Evolutionary conservation across 2,329 filamentous ascomycete species (phyloP).

Genomic region (Aspergillus fischeri): DNA sequence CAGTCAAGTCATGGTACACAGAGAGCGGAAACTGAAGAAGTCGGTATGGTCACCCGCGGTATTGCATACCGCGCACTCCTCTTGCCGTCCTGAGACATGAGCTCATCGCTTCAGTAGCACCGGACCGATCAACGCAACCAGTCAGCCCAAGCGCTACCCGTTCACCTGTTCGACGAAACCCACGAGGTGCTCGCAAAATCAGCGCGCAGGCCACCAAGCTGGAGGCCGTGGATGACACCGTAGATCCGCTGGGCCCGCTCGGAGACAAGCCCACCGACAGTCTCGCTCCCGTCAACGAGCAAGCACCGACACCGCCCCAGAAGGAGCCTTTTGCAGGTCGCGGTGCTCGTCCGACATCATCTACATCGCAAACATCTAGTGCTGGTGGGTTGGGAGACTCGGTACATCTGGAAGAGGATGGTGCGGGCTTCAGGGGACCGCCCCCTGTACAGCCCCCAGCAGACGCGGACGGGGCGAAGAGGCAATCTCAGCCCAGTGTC

Average conservation of each 20-base stretch:
- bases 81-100: constrained; percentile 8
- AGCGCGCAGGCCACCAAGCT: constrained; percentile 58
- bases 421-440: constrained; percentile 60
- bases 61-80: constrained; percentile 15
- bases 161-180: constrained; percentile 47
- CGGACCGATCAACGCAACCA: constrained; percentile 30
- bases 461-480: constrained; percentile 41
- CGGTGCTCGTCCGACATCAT: constrained; percentile 34
- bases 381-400: constrained; percentile 56
- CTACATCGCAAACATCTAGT: constrained; percentile 45
- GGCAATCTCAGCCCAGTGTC: constrained; percentile 68
- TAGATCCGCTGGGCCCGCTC: constrained; percentile 60
- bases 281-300: constrained; percentile 42
- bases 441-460: constrained; percentile 54
- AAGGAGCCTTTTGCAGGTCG: constrained; percentile 49
- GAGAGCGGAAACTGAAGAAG: constrained; percentile 27
- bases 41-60: constrained; percentile 21
- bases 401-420: constrained; percentile 68
- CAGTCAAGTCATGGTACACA: constrained; percentile 29
- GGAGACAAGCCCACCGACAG: constrained; percentile 43
- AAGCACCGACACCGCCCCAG: constrained; percentile 56
- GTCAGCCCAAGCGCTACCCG: constrained; percentile 41
- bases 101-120: constrained; percentile 20
- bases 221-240: constrained; percentile 59
- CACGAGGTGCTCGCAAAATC: constrained; percentile 54